Evolutionary conservation across 768 basidiomycete genomes (phyloP).

Genomic region (Boletus rubroflammeus): DNA sequence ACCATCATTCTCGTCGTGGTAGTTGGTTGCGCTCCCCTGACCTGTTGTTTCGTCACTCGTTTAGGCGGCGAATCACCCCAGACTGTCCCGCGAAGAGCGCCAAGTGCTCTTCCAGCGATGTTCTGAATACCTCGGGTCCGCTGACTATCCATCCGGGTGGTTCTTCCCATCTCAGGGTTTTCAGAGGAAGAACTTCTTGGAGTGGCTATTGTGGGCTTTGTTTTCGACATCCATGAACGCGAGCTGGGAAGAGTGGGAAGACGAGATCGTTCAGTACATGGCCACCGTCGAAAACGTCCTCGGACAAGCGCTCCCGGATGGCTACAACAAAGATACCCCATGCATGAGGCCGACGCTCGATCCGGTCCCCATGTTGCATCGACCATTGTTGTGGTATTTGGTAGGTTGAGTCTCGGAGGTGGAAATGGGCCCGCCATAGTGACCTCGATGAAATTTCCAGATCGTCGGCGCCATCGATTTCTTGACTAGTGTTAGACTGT

Average conservation of each 20-base stretch:
- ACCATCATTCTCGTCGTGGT: neutral
- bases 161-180: constrained; percentile 39
- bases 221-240: constrained; percentile 42
- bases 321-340: constrained; percentile 35
- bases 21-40: neutral
- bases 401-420: constrained; percentile 34
- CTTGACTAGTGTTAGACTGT: constrained; percentile 38
- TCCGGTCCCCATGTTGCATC: constrained; percentile 49
- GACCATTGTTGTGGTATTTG: constrained; percentile 64
- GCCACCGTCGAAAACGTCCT: constrained; percentile 37
- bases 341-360: constrained; percentile 56
- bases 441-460: constrained; percentile 29
- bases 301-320: constrained; percentile 40
- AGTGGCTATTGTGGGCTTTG: constrained; percentile 67
- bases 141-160: constrained; percentile 47
- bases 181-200: constrained; percentile 46
- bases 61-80: constrained; percentile 38
- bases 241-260: constrained; percentile 38
- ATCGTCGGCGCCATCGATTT: constrained; percentile 52
- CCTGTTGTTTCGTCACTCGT: neutral
- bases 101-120: constrained; percentile 49
- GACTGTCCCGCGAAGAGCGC: constrained; percentile 40
- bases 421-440: neutral
- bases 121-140: constrained; percentile 15
- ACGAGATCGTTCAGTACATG: constrained; percentile 51